Conservation (phyloP, 2,329 filamentous ascomycete genomes). For the Verticillium isaacii region DNA sequence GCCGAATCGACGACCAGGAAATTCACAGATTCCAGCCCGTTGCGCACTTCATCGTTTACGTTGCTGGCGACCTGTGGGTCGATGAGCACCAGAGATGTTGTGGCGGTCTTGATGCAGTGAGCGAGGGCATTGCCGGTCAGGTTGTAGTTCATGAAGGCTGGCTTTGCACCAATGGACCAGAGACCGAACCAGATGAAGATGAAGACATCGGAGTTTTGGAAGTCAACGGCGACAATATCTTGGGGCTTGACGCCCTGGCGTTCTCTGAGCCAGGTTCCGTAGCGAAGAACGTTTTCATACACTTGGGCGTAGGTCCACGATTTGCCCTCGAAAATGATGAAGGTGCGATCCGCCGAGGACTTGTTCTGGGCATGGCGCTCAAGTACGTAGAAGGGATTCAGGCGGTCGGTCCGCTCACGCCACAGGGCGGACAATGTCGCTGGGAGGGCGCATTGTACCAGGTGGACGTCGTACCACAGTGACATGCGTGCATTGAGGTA, state of each 20-base stretch:
- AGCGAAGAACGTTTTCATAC: slow-evolving; percentile 66
- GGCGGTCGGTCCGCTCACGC: slow-evolving; percentile 51
- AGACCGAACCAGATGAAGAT: slow-evolving; percentile 71
- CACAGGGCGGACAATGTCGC: slow-evolving; percentile 35
- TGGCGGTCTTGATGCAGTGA: slow-evolving; percentile 70
- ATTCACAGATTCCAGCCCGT: slow-evolving; percentile 43
- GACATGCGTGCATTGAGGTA: slow-evolving; percentile 72
- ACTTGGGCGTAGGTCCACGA: slow-evolving; percentile 70
- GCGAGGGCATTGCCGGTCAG: slow-evolving; percentile 64
- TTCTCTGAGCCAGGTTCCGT: slow-evolving; percentile 70
- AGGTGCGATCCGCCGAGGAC: slow-evolving; percentile 46
- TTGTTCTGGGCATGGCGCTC: slow-evolving; percentile 57
- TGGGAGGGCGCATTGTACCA: slow-evolving; percentile 52
- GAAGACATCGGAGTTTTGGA: slow-evolving; percentile 76
- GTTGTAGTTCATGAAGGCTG: slow-evolving; percentile 88
- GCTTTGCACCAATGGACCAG: slow-evolving; percentile 78
- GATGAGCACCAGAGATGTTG: slow-evolving; percentile 62
- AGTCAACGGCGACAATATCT: slow-evolving; percentile 77
- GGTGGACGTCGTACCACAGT: slow-evolving; percentile 59
- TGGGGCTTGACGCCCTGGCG: slow-evolving; percentile 58
- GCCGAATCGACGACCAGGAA: slow-evolving; percentile 59
- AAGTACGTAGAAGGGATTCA: slow-evolving; percentile 72
- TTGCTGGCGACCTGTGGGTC: slow-evolving; percentile 56
- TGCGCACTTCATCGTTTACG: slow-evolving; percentile 52
- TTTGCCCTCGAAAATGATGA: slow-evolving; percentile 65